phyloP scores from a whole-genome alignment of 306 rosid species.

The Vicia sativa region DNA sequence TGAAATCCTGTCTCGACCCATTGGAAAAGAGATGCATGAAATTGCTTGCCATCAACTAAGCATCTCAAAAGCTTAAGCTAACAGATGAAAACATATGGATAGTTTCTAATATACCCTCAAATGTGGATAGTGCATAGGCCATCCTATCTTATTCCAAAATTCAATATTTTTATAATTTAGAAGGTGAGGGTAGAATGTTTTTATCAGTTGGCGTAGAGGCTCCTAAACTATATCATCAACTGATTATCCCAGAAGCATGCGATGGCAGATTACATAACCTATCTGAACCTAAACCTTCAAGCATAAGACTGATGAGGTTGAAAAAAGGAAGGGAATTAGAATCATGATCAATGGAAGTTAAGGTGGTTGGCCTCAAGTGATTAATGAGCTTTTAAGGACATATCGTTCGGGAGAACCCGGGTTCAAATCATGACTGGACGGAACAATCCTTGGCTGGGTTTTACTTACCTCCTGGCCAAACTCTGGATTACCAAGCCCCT shows the following conservation, averaged over 20 bases:
- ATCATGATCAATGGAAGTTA: conserved; percentile 2
- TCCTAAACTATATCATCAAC: conserved; percentile 4
- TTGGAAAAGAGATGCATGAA: conserved; percentile 23
- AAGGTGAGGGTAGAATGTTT: not conserved
- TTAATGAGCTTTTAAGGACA: no score
- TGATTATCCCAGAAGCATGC: not conserved
- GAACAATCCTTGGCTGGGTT: no score
- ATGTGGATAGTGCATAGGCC: not conserved
- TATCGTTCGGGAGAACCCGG: no score
- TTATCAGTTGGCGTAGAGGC: not conserved
- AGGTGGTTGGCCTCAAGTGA: not conserved
- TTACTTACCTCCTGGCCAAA: no score
- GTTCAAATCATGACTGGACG: no score
- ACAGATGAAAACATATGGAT: not conserved
- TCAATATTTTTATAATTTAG: not conserved
- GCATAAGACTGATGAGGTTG: conserved; percentile 15
- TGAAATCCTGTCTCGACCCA: not conserved
- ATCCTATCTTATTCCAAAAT: not conserved
- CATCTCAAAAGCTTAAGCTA: not conserved
- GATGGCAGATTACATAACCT: conserved; percentile 3
- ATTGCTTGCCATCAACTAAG: not conserved
- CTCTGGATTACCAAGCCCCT: no score
- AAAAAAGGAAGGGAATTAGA: conserved; percentile 2
- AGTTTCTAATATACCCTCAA: not conserved
- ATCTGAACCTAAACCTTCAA: conserved; percentile 27